Evolutionary conservation across 176 grass and related monocot species (phyloP).

Genomic region (Oryza australiensis): DNA sequence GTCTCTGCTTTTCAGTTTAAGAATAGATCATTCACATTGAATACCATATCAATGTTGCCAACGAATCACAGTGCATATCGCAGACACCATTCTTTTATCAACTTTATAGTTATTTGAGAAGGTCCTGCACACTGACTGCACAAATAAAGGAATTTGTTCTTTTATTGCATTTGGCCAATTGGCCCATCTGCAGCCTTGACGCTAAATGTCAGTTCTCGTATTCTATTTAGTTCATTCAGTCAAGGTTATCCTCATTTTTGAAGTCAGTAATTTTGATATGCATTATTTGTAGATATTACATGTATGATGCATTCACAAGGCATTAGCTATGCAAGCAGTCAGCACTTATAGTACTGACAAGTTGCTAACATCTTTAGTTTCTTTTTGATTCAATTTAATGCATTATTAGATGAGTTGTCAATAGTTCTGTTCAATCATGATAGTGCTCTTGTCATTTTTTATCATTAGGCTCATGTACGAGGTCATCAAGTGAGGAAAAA

Average conservation of each 20-base stretch:
- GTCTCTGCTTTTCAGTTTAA: background rate
- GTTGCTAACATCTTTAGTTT: slow-evolving; percentile 10
- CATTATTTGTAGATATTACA: background rate
- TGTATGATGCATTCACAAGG: background rate
- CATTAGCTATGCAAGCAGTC: background rate
- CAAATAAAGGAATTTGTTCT: background rate
- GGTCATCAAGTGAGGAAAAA: slow-evolving; percentile 80
- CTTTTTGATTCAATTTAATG: background rate
- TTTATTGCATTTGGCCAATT: background rate
- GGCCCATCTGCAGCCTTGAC: background rate
- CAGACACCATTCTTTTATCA: background rate
- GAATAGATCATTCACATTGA: background rate
- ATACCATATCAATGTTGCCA: background rate
- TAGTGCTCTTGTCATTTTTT: slow-evolving; percentile 24
- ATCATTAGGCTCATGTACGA: slow-evolving; percentile 73
- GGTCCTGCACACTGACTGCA: background rate
- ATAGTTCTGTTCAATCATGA: slow-evolving; percentile 5
- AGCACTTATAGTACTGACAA: background rate
- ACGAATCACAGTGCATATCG: background rate
- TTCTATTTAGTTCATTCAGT: background rate
- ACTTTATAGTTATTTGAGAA: background rate
- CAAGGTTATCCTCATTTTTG: background rate
- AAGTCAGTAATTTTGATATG: background rate
- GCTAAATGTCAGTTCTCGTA: background rate
- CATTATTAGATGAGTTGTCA: background rate